Conservation (phyloP, 1,284 basidiomycete species). For the Grifola frondosa region DNA sequence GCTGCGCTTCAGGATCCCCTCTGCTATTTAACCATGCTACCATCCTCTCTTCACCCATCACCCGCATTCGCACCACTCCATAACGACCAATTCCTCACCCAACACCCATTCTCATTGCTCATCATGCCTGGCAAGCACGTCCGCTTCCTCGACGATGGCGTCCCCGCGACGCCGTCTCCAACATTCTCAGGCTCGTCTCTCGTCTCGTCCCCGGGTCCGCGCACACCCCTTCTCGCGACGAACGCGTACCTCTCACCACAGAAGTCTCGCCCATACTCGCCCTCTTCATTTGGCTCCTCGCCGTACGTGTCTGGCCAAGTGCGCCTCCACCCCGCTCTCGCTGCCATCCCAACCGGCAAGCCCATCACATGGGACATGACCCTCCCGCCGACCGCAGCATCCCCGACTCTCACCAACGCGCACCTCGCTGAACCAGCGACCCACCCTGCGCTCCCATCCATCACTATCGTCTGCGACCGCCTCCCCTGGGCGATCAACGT, state of each 20-base stretch:
- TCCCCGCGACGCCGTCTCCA: conserved; percentile 15
- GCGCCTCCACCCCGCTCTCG: conserved; percentile 12
- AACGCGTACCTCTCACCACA: conserved; percentile 3
- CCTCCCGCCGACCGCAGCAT: conserved; percentile 6
- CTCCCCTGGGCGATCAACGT: conserved; percentile 19
- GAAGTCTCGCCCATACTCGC: conserved; percentile 1
- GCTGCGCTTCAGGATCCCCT: no score
- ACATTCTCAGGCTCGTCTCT: conserved; percentile 16
- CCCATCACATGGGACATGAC: conserved; percentile 17
- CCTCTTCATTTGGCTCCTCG: background rate
- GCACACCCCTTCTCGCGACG: conserved; percentile 15
- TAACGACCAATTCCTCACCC: no score
- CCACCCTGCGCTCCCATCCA: conserved; percentile 10
- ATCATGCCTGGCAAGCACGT: conserved; percentile 20
- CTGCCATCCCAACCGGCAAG: no score
- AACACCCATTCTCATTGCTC: background rate
- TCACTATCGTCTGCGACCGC: conserved; percentile 16
- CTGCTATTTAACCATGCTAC: no score
- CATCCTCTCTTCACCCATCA: no score
- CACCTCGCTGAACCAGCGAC: background rate
- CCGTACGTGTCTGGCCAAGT: no score
- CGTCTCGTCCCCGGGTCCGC: conserved; percentile 15
- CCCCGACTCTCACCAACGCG: conserved; percentile 1
- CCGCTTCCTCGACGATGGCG: conserved; percentile 19
- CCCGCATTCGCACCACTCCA: no score